Conservation (phyloP, 768 basidiomycete species). For the Kwoniella sp. region DNA sequence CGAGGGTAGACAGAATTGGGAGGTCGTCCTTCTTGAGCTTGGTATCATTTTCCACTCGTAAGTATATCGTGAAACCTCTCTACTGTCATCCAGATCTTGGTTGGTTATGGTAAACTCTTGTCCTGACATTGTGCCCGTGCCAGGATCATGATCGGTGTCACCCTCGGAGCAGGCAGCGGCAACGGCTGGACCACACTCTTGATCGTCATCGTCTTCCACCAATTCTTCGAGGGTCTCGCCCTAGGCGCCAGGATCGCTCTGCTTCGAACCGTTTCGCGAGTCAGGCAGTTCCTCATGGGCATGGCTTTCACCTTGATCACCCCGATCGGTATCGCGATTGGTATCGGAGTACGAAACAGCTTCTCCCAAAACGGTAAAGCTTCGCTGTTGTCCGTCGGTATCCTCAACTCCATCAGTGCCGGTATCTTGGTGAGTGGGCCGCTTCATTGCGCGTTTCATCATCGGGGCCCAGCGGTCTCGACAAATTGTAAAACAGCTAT, state of each 20-base stretch:
- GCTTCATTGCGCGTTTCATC: constrained; percentile 37
- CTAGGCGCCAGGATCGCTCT: constrained; percentile 51
- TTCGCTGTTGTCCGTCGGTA: constrained; percentile 34
- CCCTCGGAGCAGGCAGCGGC: constrained; percentile 46
- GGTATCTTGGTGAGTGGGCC: constrained; percentile 29
- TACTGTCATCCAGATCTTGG: constrained; percentile 22
- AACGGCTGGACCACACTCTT: constrained; percentile 54
- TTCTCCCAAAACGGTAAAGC: constrained; percentile 23
- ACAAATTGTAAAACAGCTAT: no score
- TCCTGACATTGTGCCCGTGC: no score
- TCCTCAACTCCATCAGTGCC: constrained; percentile 35
- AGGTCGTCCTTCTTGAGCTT: constrained; percentile 49
- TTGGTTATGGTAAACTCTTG: no score
- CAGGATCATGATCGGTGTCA: constrained; percentile 57
- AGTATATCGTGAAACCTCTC: constrained; percentile 19
- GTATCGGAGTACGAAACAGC: constrained; percentile 50
- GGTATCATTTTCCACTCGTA: constrained; percentile 52
- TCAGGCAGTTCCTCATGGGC: constrained; percentile 38
- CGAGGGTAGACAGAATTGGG: constrained; percentile 45
- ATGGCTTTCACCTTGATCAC: constrained; percentile 50
- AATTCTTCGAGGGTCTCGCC: constrained; percentile 46
- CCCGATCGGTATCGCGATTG: constrained; percentile 52
- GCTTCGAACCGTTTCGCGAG: constrained; percentile 34
- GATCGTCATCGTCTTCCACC: constrained; percentile 52
- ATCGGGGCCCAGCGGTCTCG: no score